Conservation (phyloP, 306 rosid species). For the Malus orientalis region DNA sequence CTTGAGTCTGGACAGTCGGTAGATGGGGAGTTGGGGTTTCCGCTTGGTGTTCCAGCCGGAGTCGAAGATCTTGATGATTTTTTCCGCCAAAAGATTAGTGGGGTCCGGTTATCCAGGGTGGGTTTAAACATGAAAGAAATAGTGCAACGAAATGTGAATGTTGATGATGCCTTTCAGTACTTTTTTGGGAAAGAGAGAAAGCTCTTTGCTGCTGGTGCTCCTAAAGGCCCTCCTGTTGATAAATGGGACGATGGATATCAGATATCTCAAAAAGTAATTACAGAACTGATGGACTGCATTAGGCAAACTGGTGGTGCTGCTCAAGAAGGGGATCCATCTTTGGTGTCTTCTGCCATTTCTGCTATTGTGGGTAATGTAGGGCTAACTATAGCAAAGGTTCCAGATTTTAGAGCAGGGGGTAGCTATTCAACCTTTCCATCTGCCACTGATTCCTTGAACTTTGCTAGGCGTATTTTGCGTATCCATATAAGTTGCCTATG, state of each 20-base stretch:
- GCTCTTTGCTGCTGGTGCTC: constrained; percentile 38
- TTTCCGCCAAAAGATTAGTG: constrained; percentile 77
- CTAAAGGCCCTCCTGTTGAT: constrained; percentile 60
- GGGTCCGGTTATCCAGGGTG: constrained; percentile 72
- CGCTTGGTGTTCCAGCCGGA: constrained; percentile 88
- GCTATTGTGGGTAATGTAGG: constrained; percentile 76
- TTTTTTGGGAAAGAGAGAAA: constrained; percentile 74
- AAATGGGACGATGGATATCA: constrained; percentile 86
- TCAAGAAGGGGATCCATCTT: constrained; percentile 96
- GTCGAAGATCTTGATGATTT: constrained; percentile 92
- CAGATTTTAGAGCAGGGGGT: constrained; percentile 54
- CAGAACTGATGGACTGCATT: constrained; percentile 73
- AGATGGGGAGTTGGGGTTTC: constrained; percentile 74
- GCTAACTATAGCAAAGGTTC: constrained; percentile 48
- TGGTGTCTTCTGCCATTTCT: constrained; percentile 88
- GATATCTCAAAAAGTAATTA: constrained; percentile 63
- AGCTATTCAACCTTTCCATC: constrained; percentile 36
- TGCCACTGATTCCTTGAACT: constrained; percentile 44
- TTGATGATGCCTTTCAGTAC: constrained; percentile 53
- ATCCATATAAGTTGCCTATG: constrained; percentile 69
- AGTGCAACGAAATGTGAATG: constrained; percentile 66
- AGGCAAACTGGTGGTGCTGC: constrained; percentile 99
- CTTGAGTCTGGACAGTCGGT: constrained; percentile 56
- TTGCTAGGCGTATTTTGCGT: constrained; percentile 60
- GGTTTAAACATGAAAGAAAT: constrained; percentile 75